A percentile compares a stretch with the other conserved stretches of the same genome.
Conservation (phyloP, 805 yeast genomes). For the Babjeviella inositovora region DNA sequence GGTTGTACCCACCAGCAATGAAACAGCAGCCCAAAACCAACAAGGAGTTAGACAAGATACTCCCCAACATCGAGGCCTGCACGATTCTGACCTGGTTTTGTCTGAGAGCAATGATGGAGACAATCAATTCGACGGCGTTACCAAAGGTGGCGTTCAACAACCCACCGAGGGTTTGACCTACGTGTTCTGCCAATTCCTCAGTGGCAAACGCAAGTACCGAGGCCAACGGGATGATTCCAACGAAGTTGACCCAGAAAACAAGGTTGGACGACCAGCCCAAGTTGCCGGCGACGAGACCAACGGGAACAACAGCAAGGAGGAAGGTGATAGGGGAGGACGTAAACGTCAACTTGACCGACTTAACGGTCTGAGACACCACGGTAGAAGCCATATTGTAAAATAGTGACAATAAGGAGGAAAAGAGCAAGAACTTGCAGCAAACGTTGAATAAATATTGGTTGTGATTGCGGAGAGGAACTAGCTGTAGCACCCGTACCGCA, state of each 20-base stretch:
- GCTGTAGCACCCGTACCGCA: too few species aligned
- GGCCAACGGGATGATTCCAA: constrained; percentile 88
- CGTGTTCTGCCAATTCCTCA: constrained; percentile 75
- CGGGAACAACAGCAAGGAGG: constrained; percentile 71
- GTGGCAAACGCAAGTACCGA: constrained; percentile 84
- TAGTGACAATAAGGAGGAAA: too few species aligned
- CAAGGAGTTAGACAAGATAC: constrained; percentile 75
- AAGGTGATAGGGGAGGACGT: constrained; percentile 61
- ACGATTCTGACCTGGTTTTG: constrained; percentile 86
- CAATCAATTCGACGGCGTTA: constrained; percentile 94
- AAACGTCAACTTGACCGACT: too few species aligned
- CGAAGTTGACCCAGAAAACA: constrained; percentile 61
- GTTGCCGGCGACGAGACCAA: constrained; percentile 66
- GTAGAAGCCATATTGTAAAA: too few species aligned
- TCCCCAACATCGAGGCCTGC: constrained; percentile 95
- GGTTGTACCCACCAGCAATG: constrained; percentile 78
- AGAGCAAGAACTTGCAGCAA: too few species aligned
- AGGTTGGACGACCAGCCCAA: constrained; percentile 34
- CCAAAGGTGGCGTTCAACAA: constrained; percentile 94
- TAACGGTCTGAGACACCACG: too few species aligned
- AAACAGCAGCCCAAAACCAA: constrained; percentile 94
- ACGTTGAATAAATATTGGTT: too few species aligned
- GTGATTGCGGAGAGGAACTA: too few species aligned
- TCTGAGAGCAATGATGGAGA: constrained; percentile 74
- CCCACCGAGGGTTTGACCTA: constrained; percentile 90